Conservation (phyloP, 2,329 filamentous ascomycete genomes). For the Aspergillus amoenus region DNA sequence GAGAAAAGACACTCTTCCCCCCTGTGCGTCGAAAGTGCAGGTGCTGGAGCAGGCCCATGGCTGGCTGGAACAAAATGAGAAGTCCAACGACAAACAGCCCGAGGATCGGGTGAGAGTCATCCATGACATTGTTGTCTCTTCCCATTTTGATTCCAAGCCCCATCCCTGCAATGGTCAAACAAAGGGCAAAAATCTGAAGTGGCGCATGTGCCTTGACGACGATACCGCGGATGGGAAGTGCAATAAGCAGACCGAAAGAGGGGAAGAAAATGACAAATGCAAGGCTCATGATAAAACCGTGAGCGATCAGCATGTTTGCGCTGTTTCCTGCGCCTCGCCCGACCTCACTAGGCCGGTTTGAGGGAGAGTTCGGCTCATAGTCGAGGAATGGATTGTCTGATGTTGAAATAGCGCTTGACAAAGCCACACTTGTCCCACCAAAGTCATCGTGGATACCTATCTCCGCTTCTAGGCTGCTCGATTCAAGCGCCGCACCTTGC, state of each 20-base stretch:
- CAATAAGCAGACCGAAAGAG: constrained; percentile 19
- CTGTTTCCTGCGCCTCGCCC: not conserved
- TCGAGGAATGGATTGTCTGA: constrained; percentile 23
- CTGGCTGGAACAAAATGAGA: constrained; percentile 58
- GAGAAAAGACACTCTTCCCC: constrained; percentile 47
- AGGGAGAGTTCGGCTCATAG: constrained; percentile 10
- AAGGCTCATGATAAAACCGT: constrained; percentile 28
- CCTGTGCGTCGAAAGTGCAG: constrained; percentile 48
- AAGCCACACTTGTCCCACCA: constrained; percentile 22
- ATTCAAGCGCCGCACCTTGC: constrained; percentile 22
- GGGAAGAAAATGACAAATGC: constrained; percentile 27
- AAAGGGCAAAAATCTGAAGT: constrained; percentile 48
- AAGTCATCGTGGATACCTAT: constrained; percentile 26
- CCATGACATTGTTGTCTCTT: constrained; percentile 35
- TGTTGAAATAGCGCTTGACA: constrained; percentile 19
- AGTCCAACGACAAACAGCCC: constrained; percentile 52
- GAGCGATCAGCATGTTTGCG: constrained; percentile 12
- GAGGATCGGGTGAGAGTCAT: constrained; percentile 52
- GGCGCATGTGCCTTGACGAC: constrained; percentile 15
- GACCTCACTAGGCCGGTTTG: not conserved
- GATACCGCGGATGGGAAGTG: constrained; percentile 13
- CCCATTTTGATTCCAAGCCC: constrained; percentile 54
- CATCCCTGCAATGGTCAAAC: constrained; percentile 49
- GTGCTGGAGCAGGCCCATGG: constrained; percentile 55
- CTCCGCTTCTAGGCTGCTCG: constrained; percentile 15